Evolutionary conservation across 495 filamentous ascomycete species (phyloP), one percentile per base, ranked within the genome.

Genomic region (Podospora anserina): DNA sequence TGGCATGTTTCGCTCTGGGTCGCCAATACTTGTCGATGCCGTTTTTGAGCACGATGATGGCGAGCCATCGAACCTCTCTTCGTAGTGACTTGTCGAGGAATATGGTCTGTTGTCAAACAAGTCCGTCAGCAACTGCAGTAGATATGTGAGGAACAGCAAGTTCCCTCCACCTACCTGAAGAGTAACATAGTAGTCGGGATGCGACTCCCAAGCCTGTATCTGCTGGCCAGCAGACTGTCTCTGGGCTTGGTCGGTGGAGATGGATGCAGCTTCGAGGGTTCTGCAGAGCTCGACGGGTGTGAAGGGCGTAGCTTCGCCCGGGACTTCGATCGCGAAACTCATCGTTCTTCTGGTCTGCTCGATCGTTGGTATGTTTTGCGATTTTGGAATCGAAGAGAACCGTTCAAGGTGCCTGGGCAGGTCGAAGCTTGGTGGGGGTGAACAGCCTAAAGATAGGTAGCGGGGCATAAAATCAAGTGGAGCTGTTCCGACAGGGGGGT

Each of bases 11-110:
- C 18, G 90, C 85, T 3, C 87, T 88, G 55, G 72, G 88, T 87
- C 95, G 86, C 95, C 95, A 99, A 77, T 92, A 92, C 76, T 90
- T 93, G 72, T 97, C 94, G 74, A 97, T 92, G 28, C 92, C 95
- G 77, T 97, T 97, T 76, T 97, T 97, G 65, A 99, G 81, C 74
- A 96, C 91, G 68, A 97, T 97, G 63, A 97, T 88, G 19, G 93
- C 88, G n/a, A 97, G 86, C 76, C 95, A 92, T 63, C 95, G 90
- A 56, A 92, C 84, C 71, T 94, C 89, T 16, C 83, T 73, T 13
- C 92, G 91, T 0, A 94, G 81, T 5, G 85, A 85, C 57, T 88
- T 87, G 78, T 97, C 91, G 60, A 96, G 80, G 75, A 92, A 97
- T 6, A 90, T 85, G 66, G 89, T 86, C 90, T 96, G 58, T 15